Percentiles rank a stretch among this genome's conserved stretches.
Conservation (phyloP, 177 flowering plant species). For the Vitis hybrid region DNA sequence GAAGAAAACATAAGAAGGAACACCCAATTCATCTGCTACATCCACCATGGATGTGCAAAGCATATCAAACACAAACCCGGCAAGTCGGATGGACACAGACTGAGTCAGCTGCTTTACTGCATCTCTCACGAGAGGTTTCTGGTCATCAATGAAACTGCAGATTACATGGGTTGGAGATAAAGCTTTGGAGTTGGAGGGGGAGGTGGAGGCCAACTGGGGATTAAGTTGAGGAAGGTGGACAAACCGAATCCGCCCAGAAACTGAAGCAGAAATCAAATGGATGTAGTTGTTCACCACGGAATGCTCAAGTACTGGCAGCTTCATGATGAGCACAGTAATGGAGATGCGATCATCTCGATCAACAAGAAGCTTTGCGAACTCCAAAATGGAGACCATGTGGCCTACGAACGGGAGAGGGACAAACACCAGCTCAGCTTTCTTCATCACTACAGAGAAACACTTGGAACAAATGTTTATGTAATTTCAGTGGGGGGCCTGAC, state of each 20-base stretch:
- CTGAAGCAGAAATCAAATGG: not conserved
- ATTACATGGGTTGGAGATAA: too few species aligned
- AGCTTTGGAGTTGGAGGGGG: not conserved
- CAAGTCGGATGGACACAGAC: constrained; percentile 8
- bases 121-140: constrained; percentile 18
- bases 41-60: constrained; percentile 22
- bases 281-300: not conserved
- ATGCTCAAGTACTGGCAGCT: constrained; percentile 3
- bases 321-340: constrained; percentile 28
- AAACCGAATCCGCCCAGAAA: not conserved
- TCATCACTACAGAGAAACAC: not conserved
- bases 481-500: too few species aligned
- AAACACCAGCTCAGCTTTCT: constrained; percentile 28
- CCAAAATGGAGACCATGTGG: constrained; percentile 27
- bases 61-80: constrained; percentile 26
- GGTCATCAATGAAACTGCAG: constrained; percentile 5
- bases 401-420: constrained; percentile 31
- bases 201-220: not conserved
- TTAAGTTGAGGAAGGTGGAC: constrained; percentile 3
- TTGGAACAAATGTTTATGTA: too few species aligned
- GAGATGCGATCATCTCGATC: constrained; percentile 23
- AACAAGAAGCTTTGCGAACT: constrained; percentile 26
- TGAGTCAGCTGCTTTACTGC: constrained; percentile 1
- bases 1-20: constrained; percentile 18
- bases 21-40: constrained; percentile 7